phyloP scores from a whole-genome alignment of 1,139 yeast genomes.

The Debaryomyces nepalensis region DNA sequence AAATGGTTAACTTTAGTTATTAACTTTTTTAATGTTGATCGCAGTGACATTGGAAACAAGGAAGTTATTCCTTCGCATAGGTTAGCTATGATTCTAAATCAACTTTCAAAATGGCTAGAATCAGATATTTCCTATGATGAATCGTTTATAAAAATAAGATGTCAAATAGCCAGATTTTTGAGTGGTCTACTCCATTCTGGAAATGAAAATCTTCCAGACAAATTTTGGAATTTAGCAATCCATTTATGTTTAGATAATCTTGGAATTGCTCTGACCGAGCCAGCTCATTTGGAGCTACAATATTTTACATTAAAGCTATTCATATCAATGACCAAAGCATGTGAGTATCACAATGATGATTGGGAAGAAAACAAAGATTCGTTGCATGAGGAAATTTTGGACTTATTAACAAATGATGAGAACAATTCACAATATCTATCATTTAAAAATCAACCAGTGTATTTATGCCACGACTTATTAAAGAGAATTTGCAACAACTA shows the following conservation, averaged over 20 bases:
- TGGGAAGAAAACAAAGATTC: slow-evolving; percentile 34
- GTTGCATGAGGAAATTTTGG: slow-evolving; percentile 44
- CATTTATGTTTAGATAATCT: slow-evolving; percentile 57
- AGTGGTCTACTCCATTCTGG: slow-evolving; percentile 28
- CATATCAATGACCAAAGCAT: slow-evolving; percentile 28
- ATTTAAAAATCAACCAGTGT: slow-evolving; percentile 34
- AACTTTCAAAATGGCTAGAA: slow-evolving; percentile 61
- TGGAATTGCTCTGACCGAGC: slow-evolving; percentile 47
- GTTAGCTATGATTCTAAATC: slow-evolving; percentile 60
- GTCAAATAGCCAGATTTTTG: slow-evolving; percentile 56
- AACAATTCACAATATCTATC: slow-evolving; percentile 22
- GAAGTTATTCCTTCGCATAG: slow-evolving; percentile 56
- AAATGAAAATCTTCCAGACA: slow-evolving; percentile 33
- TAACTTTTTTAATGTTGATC: slow-evolving; percentile 47
- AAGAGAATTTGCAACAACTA: slow-evolving; percentile 30
- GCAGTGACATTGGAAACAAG: slow-evolving; percentile 18
- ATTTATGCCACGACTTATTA: slow-evolving; percentile 38
- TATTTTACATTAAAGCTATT: slow-evolving; percentile 54
- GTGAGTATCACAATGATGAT: slow-evolving; percentile 26
- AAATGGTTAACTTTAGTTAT: slow-evolving; percentile 54
- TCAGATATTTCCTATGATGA: slow-evolving; percentile 64
- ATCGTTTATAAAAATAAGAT: slow-evolving; percentile 54
- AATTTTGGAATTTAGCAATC: slow-evolving; percentile 38
- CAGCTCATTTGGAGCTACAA: slow-evolving; percentile 45
- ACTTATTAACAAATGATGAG: slow-evolving; percentile 35